Evolutionary conservation across 2,329 filamentous ascomycete species (phyloP).

Genomic region (Hymenoscyphus fraxineus): DNA sequence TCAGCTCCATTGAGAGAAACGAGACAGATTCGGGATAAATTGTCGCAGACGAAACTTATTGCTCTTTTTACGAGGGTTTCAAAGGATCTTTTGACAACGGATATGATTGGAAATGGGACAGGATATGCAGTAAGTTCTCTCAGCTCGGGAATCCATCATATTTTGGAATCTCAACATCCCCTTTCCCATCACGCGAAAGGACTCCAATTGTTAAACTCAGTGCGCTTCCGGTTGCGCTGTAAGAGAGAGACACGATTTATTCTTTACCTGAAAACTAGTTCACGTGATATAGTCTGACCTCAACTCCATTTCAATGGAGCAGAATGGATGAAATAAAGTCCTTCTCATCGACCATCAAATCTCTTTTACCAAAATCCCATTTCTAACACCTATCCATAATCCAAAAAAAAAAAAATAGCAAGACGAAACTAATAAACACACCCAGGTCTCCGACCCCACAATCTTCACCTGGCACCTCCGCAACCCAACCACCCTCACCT

Average conservation of each 20-base stretch:
- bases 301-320: too few relatives aligned
- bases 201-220: too few relatives aligned
- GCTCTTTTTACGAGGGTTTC: conserved; percentile 52
- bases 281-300: too few relatives aligned
- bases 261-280: too few relatives aligned
- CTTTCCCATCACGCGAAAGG: too few relatives aligned
- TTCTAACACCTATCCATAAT: background rate
- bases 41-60: conserved; percentile 52
- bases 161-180: too few relatives aligned
- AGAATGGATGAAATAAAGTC: background rate
- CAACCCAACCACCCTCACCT: conserved; percentile 47
- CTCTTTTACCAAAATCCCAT: background rate
- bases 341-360: background rate
- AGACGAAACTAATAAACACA: background rate
- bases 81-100: conserved; percentile 46
- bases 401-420: too few relatives aligned
- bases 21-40: conserved; percentile 48
- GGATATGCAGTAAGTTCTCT: conserved; percentile 38
- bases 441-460: conserved; percentile 26
- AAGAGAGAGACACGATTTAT: too few relatives aligned
- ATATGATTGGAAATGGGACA: conserved; percentile 54
- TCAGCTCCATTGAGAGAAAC: conserved; percentile 51
- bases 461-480: conserved; percentile 50
- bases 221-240: too few relatives aligned
- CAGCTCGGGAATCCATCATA: too few relatives aligned